These are phyloP conservation scores for Lachnellula occidentalis DNA, from an alignment of 2,329 filamentous ascomycete genomes.

Conservation along the genomic window DNA sequence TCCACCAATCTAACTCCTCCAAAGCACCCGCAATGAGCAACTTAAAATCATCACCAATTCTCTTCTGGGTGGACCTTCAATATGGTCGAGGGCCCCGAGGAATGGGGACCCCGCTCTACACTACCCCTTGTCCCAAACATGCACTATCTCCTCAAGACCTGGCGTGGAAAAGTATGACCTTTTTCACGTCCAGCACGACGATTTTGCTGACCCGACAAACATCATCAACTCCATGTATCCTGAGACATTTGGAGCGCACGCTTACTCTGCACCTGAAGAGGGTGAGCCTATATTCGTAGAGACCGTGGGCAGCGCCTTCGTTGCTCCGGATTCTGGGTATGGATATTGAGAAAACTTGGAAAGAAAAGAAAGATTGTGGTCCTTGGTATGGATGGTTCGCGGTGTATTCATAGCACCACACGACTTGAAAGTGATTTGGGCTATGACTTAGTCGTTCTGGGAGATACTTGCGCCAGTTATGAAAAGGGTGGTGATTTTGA, in stretches of 20 bases:
- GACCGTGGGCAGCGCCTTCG: conserved; percentile 18
- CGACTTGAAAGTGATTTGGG: conserved; percentile 21
- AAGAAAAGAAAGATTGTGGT: conserved; percentile 16
- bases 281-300: conserved; percentile 18
- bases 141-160: conserved; percentile 12
- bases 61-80: conserved; percentile 23
- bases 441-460: conserved; percentile 19
- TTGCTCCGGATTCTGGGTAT: conserved; percentile 3
- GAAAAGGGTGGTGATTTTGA: conserved; percentile 5
- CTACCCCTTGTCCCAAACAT: conserved; percentile 17
- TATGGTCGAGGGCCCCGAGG: conserved; percentile 10
- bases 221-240: conserved; percentile 11
- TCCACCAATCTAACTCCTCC: background rate
- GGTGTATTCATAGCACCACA: conserved; percentile 21
- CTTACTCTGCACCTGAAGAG: conserved; percentile 9
- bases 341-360: background rate
- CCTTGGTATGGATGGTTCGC: conserved; percentile 20
- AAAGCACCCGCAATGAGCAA: background rate
- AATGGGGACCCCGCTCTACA: conserved; percentile 22
- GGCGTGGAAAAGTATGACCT: conserved; percentile 17
- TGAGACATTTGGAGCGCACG: conserved; percentile 13
- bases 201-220: conserved; percentile 10
- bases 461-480: conserved; percentile 22
- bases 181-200: conserved; percentile 21
- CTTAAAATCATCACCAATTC: conserved; percentile 9